Evolutionary conservation across 441 rosid species (phyloP), one percentile per base, ranked within the genome.

Genomic region (Arabidopsis lyrata): DNA sequence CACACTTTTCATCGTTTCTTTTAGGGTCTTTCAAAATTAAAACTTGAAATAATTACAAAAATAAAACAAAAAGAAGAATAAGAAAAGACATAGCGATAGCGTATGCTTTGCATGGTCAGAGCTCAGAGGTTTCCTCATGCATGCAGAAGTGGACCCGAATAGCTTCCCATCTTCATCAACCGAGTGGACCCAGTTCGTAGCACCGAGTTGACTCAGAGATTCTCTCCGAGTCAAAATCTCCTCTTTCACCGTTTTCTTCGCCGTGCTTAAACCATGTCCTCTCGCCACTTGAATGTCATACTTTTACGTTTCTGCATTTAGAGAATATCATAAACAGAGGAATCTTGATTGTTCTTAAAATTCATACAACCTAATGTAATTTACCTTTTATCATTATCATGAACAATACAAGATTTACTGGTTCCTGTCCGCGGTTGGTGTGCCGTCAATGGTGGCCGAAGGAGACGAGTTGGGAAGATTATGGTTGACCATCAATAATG

Each of bases 111-210:
- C 78, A 74, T 50, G 47, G 14, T 44, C 78, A 74, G 61, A 64
- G 47, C 11, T 44, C 78, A 74, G 61, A 64, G 27, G 24, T 27
- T 73, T 64, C 42, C 32, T 71, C 71, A 64, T 66, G 62, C 78
- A 74, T 74, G 73, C 73, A 67, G 41, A 54, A 68, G 78, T 68
- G 78, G 78, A 68, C 74, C 79, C 74, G 5, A 68, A 44, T 35
- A 41, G 63, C 67, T 66, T 22, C 35, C 41, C 62, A 20, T 74
- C 73, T 74, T 60, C 53, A 20, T 74, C 62, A 67, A 59, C 55
- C 73, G 54, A 67, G 48, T 10, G 67, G 73, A 66, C 68, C 73
- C 73, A 49, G 3, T 67, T 6, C 3, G 38, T 22, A 58, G 35
- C 31, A 67, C 63, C 62, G 68, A 68, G 64, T 68, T 53, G 14